phyloP scores from a whole-genome alignment of 192 early-diverging fungal species.

The Obelidium mucronatum region DNA sequence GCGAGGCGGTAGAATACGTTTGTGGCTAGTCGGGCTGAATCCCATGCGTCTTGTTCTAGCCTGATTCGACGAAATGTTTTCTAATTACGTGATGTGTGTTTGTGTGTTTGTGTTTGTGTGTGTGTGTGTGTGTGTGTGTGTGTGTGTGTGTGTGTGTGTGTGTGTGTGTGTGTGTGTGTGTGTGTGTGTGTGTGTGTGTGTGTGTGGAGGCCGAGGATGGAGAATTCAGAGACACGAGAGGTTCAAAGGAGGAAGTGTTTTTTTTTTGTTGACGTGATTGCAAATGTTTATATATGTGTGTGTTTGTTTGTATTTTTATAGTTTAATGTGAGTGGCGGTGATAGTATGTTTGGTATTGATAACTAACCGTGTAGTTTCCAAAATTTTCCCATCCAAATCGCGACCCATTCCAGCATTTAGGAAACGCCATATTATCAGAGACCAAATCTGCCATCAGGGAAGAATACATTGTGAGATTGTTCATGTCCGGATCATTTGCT shows the following conservation, averaged over 20 bases:
- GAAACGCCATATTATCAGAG: slow-evolving; percentile 16
- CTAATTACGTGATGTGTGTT: background rate
- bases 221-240: too few species aligned
- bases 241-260: too few species aligned
- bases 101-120: too few species aligned
- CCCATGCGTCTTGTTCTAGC: slow-evolving; percentile 32
- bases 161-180: too few species aligned
- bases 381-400: slow-evolving; percentile 20
- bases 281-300: too few species aligned
- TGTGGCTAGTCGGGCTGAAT: slow-evolving; percentile 24
- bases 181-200: too few species aligned
- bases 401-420: slow-evolving; percentile 28
- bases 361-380: slow-evolving; percentile 5
- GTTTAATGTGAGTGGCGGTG: background rate
- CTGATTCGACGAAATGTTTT: background rate
- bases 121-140: too few species aligned
- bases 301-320: too few species aligned
- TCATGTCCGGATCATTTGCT: too few species aligned
- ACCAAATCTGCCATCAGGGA: slow-evolving; percentile 12
- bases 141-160: too few species aligned
- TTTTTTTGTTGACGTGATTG: too few species aligned
- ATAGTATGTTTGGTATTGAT: background rate
- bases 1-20: slow-evolving; percentile 31
- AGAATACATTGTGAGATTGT: background rate
- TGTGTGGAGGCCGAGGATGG: background rate